Evolutionary conservation across 2,329 filamentous ascomycete species (phyloP).

Genomic region (Capronia coronata): DNA sequence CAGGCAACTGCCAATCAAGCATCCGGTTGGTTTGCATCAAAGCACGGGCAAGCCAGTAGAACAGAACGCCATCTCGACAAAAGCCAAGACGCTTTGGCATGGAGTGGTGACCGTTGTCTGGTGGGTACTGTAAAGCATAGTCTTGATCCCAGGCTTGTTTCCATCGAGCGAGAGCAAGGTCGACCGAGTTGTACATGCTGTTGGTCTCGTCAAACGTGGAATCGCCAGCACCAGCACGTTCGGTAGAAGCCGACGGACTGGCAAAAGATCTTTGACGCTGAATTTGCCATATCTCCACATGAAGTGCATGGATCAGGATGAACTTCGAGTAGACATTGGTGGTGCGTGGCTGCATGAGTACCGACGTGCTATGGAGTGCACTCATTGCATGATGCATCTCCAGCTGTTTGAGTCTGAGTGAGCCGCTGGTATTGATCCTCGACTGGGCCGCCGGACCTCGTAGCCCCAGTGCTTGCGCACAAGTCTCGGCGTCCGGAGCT

Average conservation of each 20-base stretch:
- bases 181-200: slow-evolving; percentile 43
- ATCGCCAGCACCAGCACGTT: slow-evolving; percentile 35
- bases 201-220: slow-evolving; percentile 39
- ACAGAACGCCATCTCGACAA: slow-evolving; percentile 64
- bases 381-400: slow-evolving; percentile 57
- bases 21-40: slow-evolving; percentile 55
- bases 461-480: slow-evolving; percentile 59
- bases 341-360: slow-evolving; percentile 56
- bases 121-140: slow-evolving; percentile 61
- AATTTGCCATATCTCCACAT: slow-evolving; percentile 54
- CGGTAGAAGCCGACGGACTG: slow-evolving; percentile 25
- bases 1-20: slow-evolving; percentile 49
- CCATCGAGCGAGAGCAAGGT: slow-evolving; percentile 61
- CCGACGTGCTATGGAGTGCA: slow-evolving; percentile 53
- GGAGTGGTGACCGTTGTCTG: slow-evolving; percentile 28
- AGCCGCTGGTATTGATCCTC: slow-evolving; percentile 55
- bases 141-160: slow-evolving; percentile 66
- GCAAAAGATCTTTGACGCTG: slow-evolving; percentile 41
- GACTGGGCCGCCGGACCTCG: slow-evolving; percentile 51
- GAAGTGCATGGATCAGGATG: slow-evolving; percentile 62
- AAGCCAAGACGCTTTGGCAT: slow-evolving; percentile 58
- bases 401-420: slow-evolving; percentile 57
- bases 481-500: slow-evolving; percentile 53
- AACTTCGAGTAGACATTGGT: slow-evolving; percentile 71
- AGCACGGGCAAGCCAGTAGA: slow-evolving; percentile 64